Percentiles rank a stretch among this genome's conserved stretches.
Conservation (phyloP, 2,329 filamentous ascomycete species). For the Nothopassalora personata region DNA sequence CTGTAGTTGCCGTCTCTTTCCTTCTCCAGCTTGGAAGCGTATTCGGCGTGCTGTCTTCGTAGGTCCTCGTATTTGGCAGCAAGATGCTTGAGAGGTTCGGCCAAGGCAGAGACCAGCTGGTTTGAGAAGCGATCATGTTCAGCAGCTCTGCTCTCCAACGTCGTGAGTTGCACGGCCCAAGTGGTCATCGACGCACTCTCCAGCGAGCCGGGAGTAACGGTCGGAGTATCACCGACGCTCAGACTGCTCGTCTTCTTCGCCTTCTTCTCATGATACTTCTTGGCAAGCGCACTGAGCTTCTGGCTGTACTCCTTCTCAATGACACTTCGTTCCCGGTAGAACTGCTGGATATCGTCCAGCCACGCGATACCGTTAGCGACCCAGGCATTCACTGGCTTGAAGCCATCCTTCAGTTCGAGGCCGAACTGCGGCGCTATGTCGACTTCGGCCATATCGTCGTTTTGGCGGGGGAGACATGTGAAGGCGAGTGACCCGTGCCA, state of each 20-base stretch:
- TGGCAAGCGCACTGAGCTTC: conserved; percentile 80
- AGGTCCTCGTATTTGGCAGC: conserved; percentile 78
- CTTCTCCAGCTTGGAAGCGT: conserved; percentile 79
- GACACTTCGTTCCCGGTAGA: conserved; percentile 87
- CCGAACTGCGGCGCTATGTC: conserved; percentile 84
- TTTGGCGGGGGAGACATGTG: neutral
- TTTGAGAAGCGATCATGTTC: conserved; percentile 84
- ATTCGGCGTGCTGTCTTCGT: conserved; percentile 84
- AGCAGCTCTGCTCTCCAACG: conserved; percentile 77
- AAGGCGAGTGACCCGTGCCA: neutral
- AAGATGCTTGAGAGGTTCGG: conserved; percentile 76
- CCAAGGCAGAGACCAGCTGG: conserved; percentile 72
- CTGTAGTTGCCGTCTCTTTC: conserved; percentile 79
- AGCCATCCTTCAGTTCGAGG: conserved; percentile 94
- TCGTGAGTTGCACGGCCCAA: conserved; percentile 89
- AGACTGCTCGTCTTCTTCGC: conserved; percentile 78
- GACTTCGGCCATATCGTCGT: conserved; percentile 65
- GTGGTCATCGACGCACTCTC: conserved; percentile 96
- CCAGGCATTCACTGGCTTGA: conserved; percentile 92
- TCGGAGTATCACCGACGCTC: conserved; percentile 88
- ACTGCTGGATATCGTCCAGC: conserved; percentile 95
- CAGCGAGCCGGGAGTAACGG: conserved; percentile 88
- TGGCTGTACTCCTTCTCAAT: conserved; percentile 97
- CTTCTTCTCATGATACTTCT: conserved; percentile 98
- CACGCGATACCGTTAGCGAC: conserved; percentile 81